These are phyloP conservation scores for Urostyla sp. DNA, from an alignment of 73 alveolate genomes.

Conservation along the genomic window DNA sequence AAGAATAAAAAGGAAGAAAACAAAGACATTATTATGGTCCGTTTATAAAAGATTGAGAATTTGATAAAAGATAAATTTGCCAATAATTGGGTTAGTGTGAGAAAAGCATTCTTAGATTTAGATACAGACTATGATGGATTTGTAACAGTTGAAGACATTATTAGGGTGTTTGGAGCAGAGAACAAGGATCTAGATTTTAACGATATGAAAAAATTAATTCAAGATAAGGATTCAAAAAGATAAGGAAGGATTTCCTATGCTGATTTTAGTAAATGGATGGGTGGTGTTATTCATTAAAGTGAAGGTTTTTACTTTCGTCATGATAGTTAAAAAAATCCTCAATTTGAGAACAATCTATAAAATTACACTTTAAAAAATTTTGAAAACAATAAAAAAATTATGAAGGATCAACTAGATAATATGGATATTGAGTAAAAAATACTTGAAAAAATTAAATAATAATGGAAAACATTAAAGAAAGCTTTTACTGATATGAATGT, in stretches of 20 bases:
- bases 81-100: constrained; percentile 59
- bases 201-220: constrained; percentile 50
- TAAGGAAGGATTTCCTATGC: constrained; percentile 25
- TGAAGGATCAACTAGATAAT: constrained; percentile 24
- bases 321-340: constrained; percentile 55
- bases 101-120: constrained; percentile 62
- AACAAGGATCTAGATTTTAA: constrained; percentile 64
- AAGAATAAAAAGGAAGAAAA: background rate
- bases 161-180: constrained; percentile 41
- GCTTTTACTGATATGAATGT: constrained; percentile 63
- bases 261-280: constrained; percentile 70
- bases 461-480: constrained; percentile 71
- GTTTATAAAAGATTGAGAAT: background rate
- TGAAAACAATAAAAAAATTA: background rate
- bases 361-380: background rate
- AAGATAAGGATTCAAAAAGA: constrained; percentile 20
- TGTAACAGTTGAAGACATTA: constrained; percentile 56
- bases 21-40: background rate
- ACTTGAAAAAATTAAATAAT: constrained; percentile 23
- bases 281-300: constrained; percentile 52
- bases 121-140: constrained; percentile 63
- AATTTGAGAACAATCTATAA: constrained; percentile 37
- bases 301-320: constrained; percentile 69
- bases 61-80: constrained; percentile 62
- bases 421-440: constrained; percentile 47